Evolutionary conservation across 345 rosid genomes (phyloP), one percentile per base, ranked within the genome.

Genomic region (Populus tremula): DNA sequence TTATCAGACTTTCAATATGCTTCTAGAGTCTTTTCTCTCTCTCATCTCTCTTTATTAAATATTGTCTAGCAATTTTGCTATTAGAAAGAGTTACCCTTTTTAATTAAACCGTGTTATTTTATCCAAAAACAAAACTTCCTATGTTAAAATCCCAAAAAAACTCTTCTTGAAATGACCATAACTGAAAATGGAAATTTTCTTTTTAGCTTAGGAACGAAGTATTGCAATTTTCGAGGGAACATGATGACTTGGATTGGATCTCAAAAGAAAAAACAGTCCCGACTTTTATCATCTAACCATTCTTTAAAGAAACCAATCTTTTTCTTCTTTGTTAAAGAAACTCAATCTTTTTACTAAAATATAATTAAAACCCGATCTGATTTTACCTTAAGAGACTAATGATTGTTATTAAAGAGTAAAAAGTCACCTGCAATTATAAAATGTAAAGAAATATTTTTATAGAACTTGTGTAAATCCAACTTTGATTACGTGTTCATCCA

Each of bases 241-340:
- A 54, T 39, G n/a, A 25, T 41, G 72, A 72, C 56, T 68, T 38
- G 68, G 75, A 69, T 68, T 43, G 27, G 53, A 36, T 25, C 18
- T 21, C 29, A 38, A 41, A 2, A 67, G 8, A 70, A 75, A 16
- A n/a, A 33, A n/a, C 5, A 18, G 21, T 11, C 23, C 53, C 56
- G 5, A 38, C 31, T 63, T 73, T 53, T 21, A 67, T 61, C 77
- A 66, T 67, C 70, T 50, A 20, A 41, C 65, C 69, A 70, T 69
- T 70, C 74, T 70, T 74, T 80, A 77, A 45, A 69, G 65, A 69
- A 33, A 73, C 77, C 78, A 70, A 63, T 69, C 45, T 65, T 18
- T 66, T 1, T 8, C 14, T 18, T 41, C 29, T 70, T 33, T 33
- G 35, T 74, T 80, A 77, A 45, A 69, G 65, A 69, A 41, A 73